These are phyloP conservation scores for Amanita pallidorosea DNA, from an alignment of 768 basidiomycete genomes.

Conservation along the genomic window DNA sequence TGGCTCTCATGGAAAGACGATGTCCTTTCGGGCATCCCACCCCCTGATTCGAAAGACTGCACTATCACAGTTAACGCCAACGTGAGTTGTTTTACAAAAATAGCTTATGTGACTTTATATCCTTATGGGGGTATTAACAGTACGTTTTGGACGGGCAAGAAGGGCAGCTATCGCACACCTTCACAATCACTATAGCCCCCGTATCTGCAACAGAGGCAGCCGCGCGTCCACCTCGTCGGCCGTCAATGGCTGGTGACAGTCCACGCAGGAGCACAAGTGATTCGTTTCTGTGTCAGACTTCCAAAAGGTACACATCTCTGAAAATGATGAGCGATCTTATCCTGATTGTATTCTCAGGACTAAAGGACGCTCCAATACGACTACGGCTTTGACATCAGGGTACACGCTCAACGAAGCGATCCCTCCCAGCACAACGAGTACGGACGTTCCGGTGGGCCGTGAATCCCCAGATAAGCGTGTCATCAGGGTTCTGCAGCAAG, in stretches of 20 bases:
- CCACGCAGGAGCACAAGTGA: slow-evolving; percentile 38
- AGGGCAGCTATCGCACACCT: slow-evolving; percentile 52
- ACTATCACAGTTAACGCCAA: slow-evolving; percentile 69
- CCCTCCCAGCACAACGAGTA: background rate
- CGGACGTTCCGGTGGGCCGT: background rate
- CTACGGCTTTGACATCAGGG: background rate
- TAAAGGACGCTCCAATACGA: slow-evolving; percentile 15
- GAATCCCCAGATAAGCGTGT: slow-evolving; percentile 56
- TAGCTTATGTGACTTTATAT: slow-evolving; percentile 4
- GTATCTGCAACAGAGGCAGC: slow-evolving; percentile 32
- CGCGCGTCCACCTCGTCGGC: slow-evolving; percentile 28
- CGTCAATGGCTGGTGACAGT: slow-evolving; percentile 30
- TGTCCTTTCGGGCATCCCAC: slow-evolving; percentile 71
- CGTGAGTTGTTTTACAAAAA: slow-evolving; percentile 30
- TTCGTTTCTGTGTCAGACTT: slow-evolving; percentile 31
- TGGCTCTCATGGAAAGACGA: slow-evolving; percentile 90
- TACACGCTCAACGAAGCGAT: background rate
- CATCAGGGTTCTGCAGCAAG: slow-evolving; percentile 65
- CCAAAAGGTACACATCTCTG: slow-evolving; percentile 22
- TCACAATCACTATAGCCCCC: slow-evolving; percentile 66
- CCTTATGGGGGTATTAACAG: slow-evolving; percentile 21
- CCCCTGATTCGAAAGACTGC: slow-evolving; percentile 63
- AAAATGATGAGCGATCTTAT: background rate
- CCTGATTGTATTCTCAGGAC: slow-evolving; percentile 10
- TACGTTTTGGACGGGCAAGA: slow-evolving; percentile 69